Evolutionary conservation across 1,284 basidiomycete genomes (phyloP), one percentile per base, ranked within the genome.

Genomic region (Boletus sp.): DNA sequence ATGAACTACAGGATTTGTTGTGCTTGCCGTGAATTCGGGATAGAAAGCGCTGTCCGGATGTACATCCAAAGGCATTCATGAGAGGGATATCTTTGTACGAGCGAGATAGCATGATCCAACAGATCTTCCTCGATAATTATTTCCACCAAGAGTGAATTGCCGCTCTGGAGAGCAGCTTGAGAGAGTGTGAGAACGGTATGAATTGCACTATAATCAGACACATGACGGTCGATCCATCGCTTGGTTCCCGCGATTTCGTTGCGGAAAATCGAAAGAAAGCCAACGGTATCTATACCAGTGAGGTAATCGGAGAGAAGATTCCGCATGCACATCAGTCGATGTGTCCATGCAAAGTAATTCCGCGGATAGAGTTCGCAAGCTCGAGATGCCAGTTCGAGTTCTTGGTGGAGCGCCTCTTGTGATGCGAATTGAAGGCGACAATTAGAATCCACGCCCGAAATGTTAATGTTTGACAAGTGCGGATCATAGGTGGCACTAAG

Each of bases 261-360:
- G 17, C 49, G 25, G 14, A 81, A 58, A 22, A 75, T 52, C 16
- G 51, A 38, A 38, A 64, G 35, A 54, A 69, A 70, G 34, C 54
- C 57, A 27, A 54, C 1, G 43, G 42, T 44, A 36, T 42, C 50
- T 7, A 12, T 32, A 1, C 47, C 53, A 13, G 42, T 5, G 34
- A 48, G 49, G 26, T 54, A 46, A 37, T 44, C 39, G 17, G 27
- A 44, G 27, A 55, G 36, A 50, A 48, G 41, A 43, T 49, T 52
- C 23, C 17, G 68, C 41, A 76, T 59, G 48, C 80, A 70, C 34
- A 72, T 72, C 43, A 69, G 69, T 56, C 80, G 76, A 57, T 85
- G 78, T 4, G 67, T 61, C 83, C 83, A 85, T 9, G 80, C 81
- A 58, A 81, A 76, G 57, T 85, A 86, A 56, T 85, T 86, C 23